phyloP scores from a whole-genome alignment of 345 rosid species.

The Hibiscus syriacus region DNA sequence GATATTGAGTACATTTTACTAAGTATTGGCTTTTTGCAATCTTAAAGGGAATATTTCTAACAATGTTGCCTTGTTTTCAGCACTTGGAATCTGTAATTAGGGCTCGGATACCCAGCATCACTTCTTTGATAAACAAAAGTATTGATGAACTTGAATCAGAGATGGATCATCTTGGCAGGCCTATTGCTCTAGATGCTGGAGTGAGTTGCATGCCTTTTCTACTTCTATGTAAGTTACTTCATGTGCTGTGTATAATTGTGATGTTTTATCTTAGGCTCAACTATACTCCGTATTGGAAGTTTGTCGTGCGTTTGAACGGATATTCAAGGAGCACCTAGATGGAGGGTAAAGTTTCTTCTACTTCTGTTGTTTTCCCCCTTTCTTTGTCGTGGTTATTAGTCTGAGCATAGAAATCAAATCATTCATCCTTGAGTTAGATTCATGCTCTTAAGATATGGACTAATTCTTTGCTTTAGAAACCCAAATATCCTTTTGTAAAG shows the following conservation, averaged over 20 bases:
- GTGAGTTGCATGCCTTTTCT: slow-evolving; percentile 21
- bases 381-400: not conserved
- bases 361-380: not conserved
- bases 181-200: slow-evolving; percentile 61
- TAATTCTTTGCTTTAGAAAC: not conserved
- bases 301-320: slow-evolving; percentile 62
- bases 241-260: not conserved
- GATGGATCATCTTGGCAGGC: slow-evolving; percentile 64
- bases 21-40: not conserved
- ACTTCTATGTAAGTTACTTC: not conserved
- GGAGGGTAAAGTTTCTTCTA: slow-evolving; percentile 45
- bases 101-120: slow-evolving; percentile 57
- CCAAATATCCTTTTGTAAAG: not conserved
- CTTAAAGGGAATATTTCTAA: not conserved
- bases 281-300: slow-evolving; percentile 60
- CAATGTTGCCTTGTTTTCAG: slow-evolving; percentile 22
- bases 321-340: slow-evolving; percentile 72
- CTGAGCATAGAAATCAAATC: not conserved
- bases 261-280: slow-evolving; percentile 40
- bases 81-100: slow-evolving; percentile 64
- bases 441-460: not conserved
- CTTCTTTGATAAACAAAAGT: slow-evolving; percentile 50
- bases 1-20: slow-evolving; percentile 2
- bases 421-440: not conserved
- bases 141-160: slow-evolving; percentile 72